Evolutionary conservation across 208 protist genomes (phyloP), one percentile per base, ranked within the genome.

Genomic region (Balamuthia mandrillaris): DNA sequence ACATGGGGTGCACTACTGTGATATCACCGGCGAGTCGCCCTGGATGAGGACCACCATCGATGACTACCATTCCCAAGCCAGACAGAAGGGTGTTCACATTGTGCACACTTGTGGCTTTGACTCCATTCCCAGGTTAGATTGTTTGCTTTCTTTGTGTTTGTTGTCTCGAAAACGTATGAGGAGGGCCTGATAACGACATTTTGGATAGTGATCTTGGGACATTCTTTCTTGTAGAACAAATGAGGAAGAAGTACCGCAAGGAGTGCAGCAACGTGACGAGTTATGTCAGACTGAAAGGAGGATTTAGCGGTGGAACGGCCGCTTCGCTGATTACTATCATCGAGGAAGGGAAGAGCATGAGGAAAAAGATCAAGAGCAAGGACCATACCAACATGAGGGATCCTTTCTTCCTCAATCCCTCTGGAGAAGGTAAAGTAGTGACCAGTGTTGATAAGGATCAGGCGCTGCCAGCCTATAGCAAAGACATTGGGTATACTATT

Each of bases 1-100:
- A n/a, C n/a, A 7, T 16, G 86, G 89, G 27, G 90, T 86, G 7
- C 85, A 89, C 82, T 92, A 92, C 82, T 56, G 58, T 21, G 89
- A 92, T 61, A 91, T 91, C 66, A 92, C 89, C 5, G 89, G 89
- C 1, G 89, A 92, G 61, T 51, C 78, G 47, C 44, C 54, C 5
- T 92, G 89, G 89, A 88, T 92, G 3, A 39, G 88, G 16, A 24
- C 61, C 2, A 66, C 91, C 24, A 88, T 88, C 54, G 85, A 89
- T 21, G 21, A 70, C 56, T 88, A 66, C 81, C 88, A 92, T 52
- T 39, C 33, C 21, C 41, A 70, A 5, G 87, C 88, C 29, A 0
- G 41, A 27, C 10, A 60, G 42, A 88, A 81, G 0, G 82, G 86
- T 21, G 89, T 89, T 18, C 75, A 42, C 68, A 90, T 92, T 54